A percentile compares a stretch with the other conserved stretches of the same genome.
Evolutionary conservation across 2,329 filamentous ascomycete species (phyloP).

Genomic region (Aspergillus neoniger): DNA sequence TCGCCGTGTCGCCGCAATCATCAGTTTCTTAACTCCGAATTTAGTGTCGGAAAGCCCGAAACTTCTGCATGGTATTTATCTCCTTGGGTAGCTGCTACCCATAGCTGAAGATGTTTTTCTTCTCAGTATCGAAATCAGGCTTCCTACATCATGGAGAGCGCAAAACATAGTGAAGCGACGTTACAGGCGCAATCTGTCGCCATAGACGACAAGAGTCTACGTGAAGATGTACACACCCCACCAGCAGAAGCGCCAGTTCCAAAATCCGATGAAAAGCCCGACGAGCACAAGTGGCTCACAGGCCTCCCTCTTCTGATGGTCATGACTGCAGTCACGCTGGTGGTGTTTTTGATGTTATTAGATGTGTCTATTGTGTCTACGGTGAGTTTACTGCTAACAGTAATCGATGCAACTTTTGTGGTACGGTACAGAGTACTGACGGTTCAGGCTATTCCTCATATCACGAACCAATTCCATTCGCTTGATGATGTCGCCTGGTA

Average conservation of each 20-base stretch:
- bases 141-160: not conserved
- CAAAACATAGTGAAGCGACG: not conserved
- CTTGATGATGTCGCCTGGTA: conserved; percentile 42
- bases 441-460: conserved; percentile 49
- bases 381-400: conserved; percentile 26
- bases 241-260: not conserved
- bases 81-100: not conserved
- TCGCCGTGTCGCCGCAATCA: not conserved
- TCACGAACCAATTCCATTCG: conserved; percentile 46
- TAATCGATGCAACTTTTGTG: not conserved
- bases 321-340: conserved; percentile 44
- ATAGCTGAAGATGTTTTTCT: not conserved
- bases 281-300: conserved; percentile 17
- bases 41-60: not conserved
- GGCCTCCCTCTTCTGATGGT: conserved; percentile 25
- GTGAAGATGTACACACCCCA: not conserved
- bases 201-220: not conserved
- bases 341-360: conserved; percentile 52
- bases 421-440: not conserved
- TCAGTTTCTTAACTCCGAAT: not conserved
- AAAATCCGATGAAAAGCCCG: not conserved
- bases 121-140: not conserved
- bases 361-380: conserved; percentile 59
- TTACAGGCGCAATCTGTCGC: not conserved
- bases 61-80: not conserved